Base-by-base conservation (phyloP, 164 flowering plant species). In the Vitis rupestris region DNA sequence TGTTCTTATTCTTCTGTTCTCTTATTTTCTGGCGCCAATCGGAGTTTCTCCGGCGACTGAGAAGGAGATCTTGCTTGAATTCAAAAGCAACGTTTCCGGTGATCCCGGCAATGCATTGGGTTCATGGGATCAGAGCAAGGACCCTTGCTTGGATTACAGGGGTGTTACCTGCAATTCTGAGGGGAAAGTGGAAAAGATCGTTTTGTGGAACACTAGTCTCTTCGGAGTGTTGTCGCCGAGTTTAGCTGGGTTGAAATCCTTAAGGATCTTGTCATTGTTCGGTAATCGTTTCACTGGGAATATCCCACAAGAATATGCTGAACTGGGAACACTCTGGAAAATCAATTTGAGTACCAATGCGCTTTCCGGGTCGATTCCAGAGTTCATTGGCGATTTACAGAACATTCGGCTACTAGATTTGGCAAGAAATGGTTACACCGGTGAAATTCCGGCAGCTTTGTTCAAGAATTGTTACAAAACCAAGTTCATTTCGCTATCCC, bases 301-400 rank as follows among this genome's bases (percentile, higher is more conserved):
- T 55, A 79, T 96, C 59, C 98, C 98, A 3, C 10, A 9, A 10
- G 97, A 89, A 63, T 93, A 84, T 66, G 84, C 78, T 2, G 74
- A 73, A 19, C 72, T 93, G 14, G 72, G 57, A 50, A 72, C 87
- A 7, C 64, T 96, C 65, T 88, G 97, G 96, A 96, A 93, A 86
- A 86, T 96, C 58, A 93, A 96, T 82, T 74, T 96, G 74, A 93
- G 97, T 71, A 76, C 85, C 53, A 96, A 96, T 84, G 89, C 88
- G 3, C 71, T 96, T 29, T 88, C 90, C 49, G 99, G 99, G 51
- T 61, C 74, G 30, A 82, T 96, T 64, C 99, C 99, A 0, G 93
- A 88, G 53, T 89, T 90, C 69, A 63, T 94, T 2, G 98, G 99
- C 10, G 84, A 86, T 67, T 83, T 88, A 47, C 81, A 76, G 23